Evolutionary conservation across 2,329 filamentous ascomycete species (phyloP).

Genomic region (Cladophialophora psammophila): DNA sequence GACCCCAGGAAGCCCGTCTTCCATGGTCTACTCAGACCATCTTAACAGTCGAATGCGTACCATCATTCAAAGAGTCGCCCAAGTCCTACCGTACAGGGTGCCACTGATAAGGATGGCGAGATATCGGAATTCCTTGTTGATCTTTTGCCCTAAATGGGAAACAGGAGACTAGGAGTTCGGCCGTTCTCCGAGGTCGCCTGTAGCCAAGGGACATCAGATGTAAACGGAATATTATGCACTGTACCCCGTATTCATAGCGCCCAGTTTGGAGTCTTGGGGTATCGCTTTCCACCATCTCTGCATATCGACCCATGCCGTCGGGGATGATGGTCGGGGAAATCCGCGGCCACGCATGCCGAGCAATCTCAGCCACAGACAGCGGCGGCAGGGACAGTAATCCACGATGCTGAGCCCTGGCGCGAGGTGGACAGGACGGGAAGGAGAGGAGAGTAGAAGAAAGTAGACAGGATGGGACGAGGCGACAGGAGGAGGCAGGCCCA

Average conservation of each 20-base stretch:
- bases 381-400: neutral
- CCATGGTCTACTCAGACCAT: neutral
- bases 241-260: neutral
- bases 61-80: constrained; percentile 4
- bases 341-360: neutral
- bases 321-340: neutral
- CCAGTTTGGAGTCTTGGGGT: neutral
- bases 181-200: constrained; percentile 1
- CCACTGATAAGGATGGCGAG: constrained; percentile 10
- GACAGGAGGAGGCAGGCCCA: neutral
- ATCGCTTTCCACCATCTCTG: neutral
- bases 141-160: neutral
- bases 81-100: constrained; percentile 5
- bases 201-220: neutral
- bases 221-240: neutral
- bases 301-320: neutral
- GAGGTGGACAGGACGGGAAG: neutral
- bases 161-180: constrained; percentile 4
- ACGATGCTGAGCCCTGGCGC: neutral
- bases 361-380: neutral
- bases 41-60: neutral
- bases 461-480: neutral
- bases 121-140: neutral
- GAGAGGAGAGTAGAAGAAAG: neutral
- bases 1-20: neutral